A percentile compares a stretch with the other conserved stretches of the same genome.
These are phyloP conservation scores for Debaryomyces robertsiae DNA, from an alignment of 1,139 yeast genomes.

Conservation along the genomic window DNA sequence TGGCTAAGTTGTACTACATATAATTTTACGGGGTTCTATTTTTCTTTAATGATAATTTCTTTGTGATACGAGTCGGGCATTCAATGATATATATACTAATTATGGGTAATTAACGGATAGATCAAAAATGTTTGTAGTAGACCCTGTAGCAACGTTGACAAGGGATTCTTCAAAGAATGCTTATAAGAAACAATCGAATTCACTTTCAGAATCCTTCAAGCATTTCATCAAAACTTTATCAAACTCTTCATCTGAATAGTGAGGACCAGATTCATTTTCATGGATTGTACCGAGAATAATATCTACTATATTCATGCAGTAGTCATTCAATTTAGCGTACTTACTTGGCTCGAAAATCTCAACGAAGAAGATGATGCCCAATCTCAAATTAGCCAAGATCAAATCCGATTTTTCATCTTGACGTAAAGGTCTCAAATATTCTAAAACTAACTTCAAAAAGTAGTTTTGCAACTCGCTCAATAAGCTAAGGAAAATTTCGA, in stretches of 20 bases:
- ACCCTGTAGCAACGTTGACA: no score
- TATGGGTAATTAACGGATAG: neutral
- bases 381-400: slow-evolving; percentile 30
- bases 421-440: slow-evolving; percentile 30
- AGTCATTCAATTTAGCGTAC: slow-evolving; percentile 39
- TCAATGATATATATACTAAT: slow-evolving; percentile 1
- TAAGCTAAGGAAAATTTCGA: slow-evolving; percentile 38
- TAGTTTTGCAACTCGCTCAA: slow-evolving; percentile 44
- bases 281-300: slow-evolving; percentile 36
- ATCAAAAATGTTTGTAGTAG: neutral
- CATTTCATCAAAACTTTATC: slow-evolving; percentile 31
- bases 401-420: slow-evolving; percentile 19
- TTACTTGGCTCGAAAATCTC: slow-evolving; percentile 44
- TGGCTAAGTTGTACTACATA: neutral
- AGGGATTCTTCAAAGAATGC: no score
- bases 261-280: slow-evolving; percentile 26
- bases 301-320: slow-evolving; percentile 38
- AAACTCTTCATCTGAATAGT: slow-evolving; percentile 29
- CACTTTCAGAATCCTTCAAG: slow-evolving; percentile 35
- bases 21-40: neutral
- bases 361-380: slow-evolving; percentile 43
- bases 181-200: slow-evolving; percentile 27
- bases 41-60: neutral
- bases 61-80: slow-evolving; percentile 4
- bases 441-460: slow-evolving; percentile 38